Evolutionary conservation across 2,329 filamentous ascomycete species (phyloP), one percentile per base, ranked within the genome.

Genomic region (Biscogniauxia marginata): DNA sequence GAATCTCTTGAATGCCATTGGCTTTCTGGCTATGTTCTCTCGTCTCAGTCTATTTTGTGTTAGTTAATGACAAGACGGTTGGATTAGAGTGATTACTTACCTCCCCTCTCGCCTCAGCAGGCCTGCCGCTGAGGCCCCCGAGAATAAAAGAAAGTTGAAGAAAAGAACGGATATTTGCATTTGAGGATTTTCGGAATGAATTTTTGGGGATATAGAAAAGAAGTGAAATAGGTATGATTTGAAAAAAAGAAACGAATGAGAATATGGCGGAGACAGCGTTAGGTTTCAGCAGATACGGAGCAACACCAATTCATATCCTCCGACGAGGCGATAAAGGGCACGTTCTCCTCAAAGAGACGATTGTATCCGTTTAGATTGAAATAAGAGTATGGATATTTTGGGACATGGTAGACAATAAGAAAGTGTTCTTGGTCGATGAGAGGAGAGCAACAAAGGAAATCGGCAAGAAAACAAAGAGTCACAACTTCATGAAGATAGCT

Each of bases 101-200:
- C 64, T 63, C 16, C 61, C 60, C 49, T 60, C 59, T 39, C 61
- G 60, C 62, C 64, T 67, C 64, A 69, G 58, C 65, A 68, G 67
- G 55, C 68, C 68, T 46, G 69, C 69, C 67, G 67, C 68, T 52
- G 63, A 68, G 57, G 62, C 65, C 55, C 60, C 67, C 51, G 66
- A 65, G 53, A 70, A 63, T 52, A 67, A 62, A 48, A 70, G 62
- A 46, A 71, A 55, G 48, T 66, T 60, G 56, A 69, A 60, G 53
- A 69, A 65, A 54, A 68, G 43, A 61, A 66, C 50, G 63, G 63
- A 53, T 60, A 65, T 63, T 49, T 63, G 59, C 69, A 71, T 71
- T 58, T 56, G 46, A 54, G 60, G 52, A 59, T 53, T 50, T 49
- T 53, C 52, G 45, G 23, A 48, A 43, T 45, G 51, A 39, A 30